Percentiles rank a stretch among this genome's conserved stretches.
Evolutionary conservation across 768 basidiomycete genomes (phyloP).

Genomic region (Auriculariales sp.): DNA sequence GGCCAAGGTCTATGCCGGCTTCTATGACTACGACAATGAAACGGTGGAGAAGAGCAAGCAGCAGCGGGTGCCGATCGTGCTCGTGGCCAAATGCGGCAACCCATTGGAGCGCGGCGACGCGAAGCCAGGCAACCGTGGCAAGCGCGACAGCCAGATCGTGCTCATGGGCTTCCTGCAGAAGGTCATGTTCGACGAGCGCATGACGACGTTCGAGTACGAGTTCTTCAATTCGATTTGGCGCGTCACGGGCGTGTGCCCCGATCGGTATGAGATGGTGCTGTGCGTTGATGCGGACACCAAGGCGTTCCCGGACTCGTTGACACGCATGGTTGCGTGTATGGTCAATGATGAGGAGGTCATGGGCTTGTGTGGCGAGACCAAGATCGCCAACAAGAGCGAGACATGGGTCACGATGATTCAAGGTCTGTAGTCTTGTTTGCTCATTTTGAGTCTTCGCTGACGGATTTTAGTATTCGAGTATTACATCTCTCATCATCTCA

Average conservation of each 20-base stretch:
- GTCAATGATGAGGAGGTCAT: constrained; percentile 95
- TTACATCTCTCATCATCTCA: constrained; percentile 98
- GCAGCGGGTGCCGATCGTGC: constrained; percentile 88
- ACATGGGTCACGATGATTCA: constrained; percentile 99
- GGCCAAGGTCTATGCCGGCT: constrained; percentile 97
- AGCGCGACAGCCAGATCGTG: constrained; percentile 96
- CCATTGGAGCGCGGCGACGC: constrained; percentile 74
- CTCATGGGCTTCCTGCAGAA: constrained; percentile 97
- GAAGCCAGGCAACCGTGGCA: constrained; percentile 97
- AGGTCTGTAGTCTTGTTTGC: constrained; percentile 32
- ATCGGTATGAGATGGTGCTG: constrained; percentile 87
- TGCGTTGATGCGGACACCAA: constrained; percentile 98
- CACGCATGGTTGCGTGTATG: constrained; percentile 93
- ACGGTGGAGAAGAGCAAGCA: constrained; percentile 87
- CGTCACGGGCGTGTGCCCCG: constrained; percentile 87
- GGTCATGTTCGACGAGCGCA: constrained; percentile 99
- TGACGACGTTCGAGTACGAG: constrained; percentile 99
- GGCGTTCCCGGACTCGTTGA: constrained; percentile 96
- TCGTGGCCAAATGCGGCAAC: constrained; percentile 94
- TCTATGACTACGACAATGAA: constrained; percentile 86
- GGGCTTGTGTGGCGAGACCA: constrained; percentile 98
- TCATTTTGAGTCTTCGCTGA: neutral
- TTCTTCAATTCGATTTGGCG: constrained; percentile 99
- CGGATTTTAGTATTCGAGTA: constrained; percentile 80
- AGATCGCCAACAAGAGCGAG: constrained; percentile 98